Percentiles rank a stretch among this genome's conserved stretches.
Conservation (phyloP, 495 filamentous ascomycete genomes). For the Chaetomium cochliodes region DNA sequence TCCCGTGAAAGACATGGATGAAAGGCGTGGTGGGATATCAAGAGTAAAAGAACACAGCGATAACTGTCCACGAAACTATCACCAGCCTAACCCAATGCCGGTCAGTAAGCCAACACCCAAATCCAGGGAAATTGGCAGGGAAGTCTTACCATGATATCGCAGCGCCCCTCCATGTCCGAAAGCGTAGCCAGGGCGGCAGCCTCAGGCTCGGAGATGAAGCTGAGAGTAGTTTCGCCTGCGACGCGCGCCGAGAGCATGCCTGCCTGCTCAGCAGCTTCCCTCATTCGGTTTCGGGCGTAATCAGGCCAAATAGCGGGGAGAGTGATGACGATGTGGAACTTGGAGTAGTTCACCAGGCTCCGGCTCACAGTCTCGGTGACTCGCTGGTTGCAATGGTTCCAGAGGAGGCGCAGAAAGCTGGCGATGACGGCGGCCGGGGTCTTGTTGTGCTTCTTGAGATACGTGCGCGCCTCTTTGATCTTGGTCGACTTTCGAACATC, state of each 20-base stretch:
- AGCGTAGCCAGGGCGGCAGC: constrained; percentile 30
- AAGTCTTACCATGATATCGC: constrained; percentile 9
- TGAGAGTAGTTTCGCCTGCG: not conserved
- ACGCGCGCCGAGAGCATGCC: too few species aligned
- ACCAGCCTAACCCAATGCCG: constrained; percentile 3
- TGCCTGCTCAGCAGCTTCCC: too few species aligned
- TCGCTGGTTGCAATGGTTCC: constrained; percentile 17
- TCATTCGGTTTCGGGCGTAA: too few species aligned
- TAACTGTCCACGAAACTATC: constrained; percentile 30
- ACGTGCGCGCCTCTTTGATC: constrained; percentile 17
- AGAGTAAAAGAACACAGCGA: not conserved
- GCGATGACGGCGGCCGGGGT: constrained; percentile 25
- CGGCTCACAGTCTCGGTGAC: constrained; percentile 7
- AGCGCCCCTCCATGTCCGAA: constrained; percentile 18
- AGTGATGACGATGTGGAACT: too few species aligned
- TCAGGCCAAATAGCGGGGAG: too few species aligned
- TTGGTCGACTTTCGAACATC: constrained; percentile 17
- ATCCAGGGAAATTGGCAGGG: too few species aligned
- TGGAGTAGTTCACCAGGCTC: too few species aligned
- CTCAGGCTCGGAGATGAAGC: constrained; percentile 34
- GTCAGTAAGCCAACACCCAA: not conserved
- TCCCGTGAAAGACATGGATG: too few species aligned
- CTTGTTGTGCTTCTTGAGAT: constrained; percentile 19
- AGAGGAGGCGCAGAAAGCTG: constrained; percentile 30
- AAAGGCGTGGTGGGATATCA: too few species aligned